Base-by-base conservation (phyloP, 345 rosid species). In the Rhodamnia argentea region DNA sequence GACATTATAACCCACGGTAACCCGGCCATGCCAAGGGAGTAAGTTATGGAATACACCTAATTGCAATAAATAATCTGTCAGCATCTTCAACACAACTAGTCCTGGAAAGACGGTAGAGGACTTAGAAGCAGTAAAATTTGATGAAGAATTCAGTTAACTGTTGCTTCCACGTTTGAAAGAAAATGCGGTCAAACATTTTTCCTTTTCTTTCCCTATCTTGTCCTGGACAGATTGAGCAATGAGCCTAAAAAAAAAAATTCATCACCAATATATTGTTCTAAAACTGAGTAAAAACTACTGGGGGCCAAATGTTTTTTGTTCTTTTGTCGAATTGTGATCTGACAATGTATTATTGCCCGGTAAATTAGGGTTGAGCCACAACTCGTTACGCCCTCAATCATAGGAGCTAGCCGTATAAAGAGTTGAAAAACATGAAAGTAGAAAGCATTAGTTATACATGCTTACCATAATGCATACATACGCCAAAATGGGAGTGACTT, bases 1-100 rank as follows among this genome's bases (percentile, higher is more conserved):
- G 97, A 93, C 94, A 93, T 92, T 85, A 85, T 52, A 85, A 85
- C 86, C 86, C 86, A 74, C 1, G 83, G 60, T 52, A 85, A 54
- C 13, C 83, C 83, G 0, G 83, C 50, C 83, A 85, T 52, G 44
- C 86, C 86, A 13, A 74, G 56, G 5, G 86, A 40, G 44, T 85
- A 85, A 52, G 86, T 50, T 29, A 86, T 82, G 52, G 84, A 13
- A 56, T 23, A 59, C n/a, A n/a, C n/a, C n/a, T n/a, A n/a, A n/a
- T n/a, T n/a, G n/a, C n/a, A n/a, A n/a, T n/a, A n/a, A n/a, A 78
- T 44, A 37, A n/a, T 85, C 75, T 50, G 78, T 60, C 12, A 23
- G 74, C 56, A n/a, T 53, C 56, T 70, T 53, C 62, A 55, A 26
- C 58, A 10, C 50, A 20, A 82, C 47, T 27, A 81, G 1, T 81